Evolutionary conservation across 2,329 filamentous ascomycete species (phyloP).

Genomic region (Sporothrix brunneoviolacea): DNA sequence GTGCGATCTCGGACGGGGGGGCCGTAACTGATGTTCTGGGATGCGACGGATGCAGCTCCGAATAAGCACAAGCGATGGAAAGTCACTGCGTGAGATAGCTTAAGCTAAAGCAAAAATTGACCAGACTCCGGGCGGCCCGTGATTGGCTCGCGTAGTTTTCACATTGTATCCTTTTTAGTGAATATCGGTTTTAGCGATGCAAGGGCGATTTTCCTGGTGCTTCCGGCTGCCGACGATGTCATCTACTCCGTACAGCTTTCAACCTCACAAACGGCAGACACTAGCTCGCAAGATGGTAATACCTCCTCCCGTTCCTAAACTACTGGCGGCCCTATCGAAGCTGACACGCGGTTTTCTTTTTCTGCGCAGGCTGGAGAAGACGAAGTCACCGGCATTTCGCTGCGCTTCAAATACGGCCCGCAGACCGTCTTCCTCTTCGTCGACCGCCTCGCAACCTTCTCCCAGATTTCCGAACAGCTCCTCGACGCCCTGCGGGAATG

Average conservation of each 20-base stretch:
- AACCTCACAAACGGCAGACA: neutral
- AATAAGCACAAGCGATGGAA: too few relatives aligned
- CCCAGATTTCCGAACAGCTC: slow-evolving; percentile 51
- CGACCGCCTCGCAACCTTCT: slow-evolving; percentile 50
- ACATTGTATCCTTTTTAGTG: neutral
- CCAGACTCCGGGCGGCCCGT: neutral
- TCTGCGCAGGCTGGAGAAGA: too few relatives aligned
- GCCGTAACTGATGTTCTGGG: neutral
- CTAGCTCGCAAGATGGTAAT: slow-evolving; percentile 17
- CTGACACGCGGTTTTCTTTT: too few relatives aligned
- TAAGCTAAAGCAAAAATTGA: neutral
- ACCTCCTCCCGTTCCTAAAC: neutral
- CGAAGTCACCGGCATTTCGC: slow-evolving; percentile 56
- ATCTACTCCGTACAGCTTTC: neutral
- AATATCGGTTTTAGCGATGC: neutral
- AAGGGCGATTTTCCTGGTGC: neutral
- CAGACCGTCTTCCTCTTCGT: slow-evolving; percentile 65
- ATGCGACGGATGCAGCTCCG: too few relatives aligned
- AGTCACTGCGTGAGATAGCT: neutral
- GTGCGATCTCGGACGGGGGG: too few relatives aligned
- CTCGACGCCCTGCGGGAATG: slow-evolving; percentile 50
- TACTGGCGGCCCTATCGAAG: too few relatives aligned
- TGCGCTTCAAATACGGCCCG: slow-evolving; percentile 67
- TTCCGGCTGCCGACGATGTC: too few relatives aligned
- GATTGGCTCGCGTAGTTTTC: neutral